Evolutionary conservation across 257 asterid species (phyloP), one percentile per base, ranked within the genome.

Genomic region (Oldenlandia corymbosa): DNA sequence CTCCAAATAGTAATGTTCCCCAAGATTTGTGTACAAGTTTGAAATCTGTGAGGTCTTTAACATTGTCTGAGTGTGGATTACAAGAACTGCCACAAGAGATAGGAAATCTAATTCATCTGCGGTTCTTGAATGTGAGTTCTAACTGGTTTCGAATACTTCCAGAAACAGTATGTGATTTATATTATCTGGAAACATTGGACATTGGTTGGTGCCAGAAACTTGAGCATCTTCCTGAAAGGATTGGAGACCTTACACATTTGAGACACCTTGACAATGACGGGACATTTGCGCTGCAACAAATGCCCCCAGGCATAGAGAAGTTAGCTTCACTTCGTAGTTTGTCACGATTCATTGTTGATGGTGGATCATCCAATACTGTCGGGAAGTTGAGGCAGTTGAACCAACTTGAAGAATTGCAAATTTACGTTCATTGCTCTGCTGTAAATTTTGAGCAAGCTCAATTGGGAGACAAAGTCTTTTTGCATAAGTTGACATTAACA

Each of bases 1-100:
- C n/a, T n/a, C n/a, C n/a, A n/a, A n/a, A n/a, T n/a, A n/a, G n/a
- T n/a, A n/a, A n/a, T n/a, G n/a, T n/a, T n/a, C n/a, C n/a, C n/a
- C n/a, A n/a, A n/a, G n/a, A n/a, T n/a, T n/a, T n/a, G n/a, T n/a
- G 54, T 26, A 21, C 10, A 21, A 18, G 21, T 18, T 48, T 48
- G 18, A 48, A 48, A 48, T 48, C 54, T 48, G 21, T 48, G 54
- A 48, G 54, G 23, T 48, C 27, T n/a, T n/a, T 48, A 48, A 48
- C 54, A 14, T 3, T 48, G 26, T 48, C 54, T 17, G 18, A 21
- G 18, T 48, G 54, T 48, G 54, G 26, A 48, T 11, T 48, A 48
- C 54, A 26, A n/a, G 54, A 48, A 48, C 54, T 48, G 54, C 54
- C 54, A 0, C 54, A 48, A 48, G 54, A 48, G 4, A 48, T 48